Percentiles rank a stretch among this genome's conserved stretches.
These are phyloP conservation scores for Chrysochromulina tobinii DNA, from an alignment of 78 protist species.

Conservation along the genomic window DNA sequence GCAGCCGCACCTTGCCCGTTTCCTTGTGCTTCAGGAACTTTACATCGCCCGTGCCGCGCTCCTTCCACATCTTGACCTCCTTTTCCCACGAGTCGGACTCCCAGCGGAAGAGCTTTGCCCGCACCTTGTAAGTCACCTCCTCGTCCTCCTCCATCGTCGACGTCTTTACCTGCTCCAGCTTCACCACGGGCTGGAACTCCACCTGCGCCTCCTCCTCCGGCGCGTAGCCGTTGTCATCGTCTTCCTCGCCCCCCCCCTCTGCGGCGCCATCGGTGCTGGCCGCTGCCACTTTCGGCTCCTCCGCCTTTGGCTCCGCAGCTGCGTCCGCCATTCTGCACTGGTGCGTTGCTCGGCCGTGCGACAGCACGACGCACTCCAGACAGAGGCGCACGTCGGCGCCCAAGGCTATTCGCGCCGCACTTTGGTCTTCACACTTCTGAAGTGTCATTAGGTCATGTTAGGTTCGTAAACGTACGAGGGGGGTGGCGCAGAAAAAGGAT, in stretches of 20 bases:
- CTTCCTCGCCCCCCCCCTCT: not conserved
- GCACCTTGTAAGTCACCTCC: conserved; percentile 33
- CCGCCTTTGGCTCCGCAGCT: no score
- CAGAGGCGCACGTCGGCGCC: no score
- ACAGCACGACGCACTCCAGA: no score
- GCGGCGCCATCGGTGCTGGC: no score
- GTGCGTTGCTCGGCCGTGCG: no score
- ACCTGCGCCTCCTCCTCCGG: conserved; percentile 19
- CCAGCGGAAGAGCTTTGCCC: conserved; percentile 81
- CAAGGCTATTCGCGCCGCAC: no score
- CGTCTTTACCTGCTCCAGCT: conserved; percentile 1
- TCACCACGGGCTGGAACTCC: not conserved
- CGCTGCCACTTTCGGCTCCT: no score
- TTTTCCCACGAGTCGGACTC: conserved; percentile 34
- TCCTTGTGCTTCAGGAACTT: conserved; percentile 80
- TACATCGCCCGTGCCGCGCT: conserved; percentile 87
- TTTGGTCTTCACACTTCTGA: no score
- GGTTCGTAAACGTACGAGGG: no score
- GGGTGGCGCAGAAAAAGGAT: no score
- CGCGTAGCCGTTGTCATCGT: not conserved
- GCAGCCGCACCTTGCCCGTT: conserved; percentile 65
- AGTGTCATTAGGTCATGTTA: no score
- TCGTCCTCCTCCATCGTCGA: conserved; percentile 28
- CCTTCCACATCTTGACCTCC: conserved; percentile 81
- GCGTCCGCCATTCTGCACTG: no score